Evolutionary conservation across 2,329 filamentous ascomycete species (phyloP).

Genomic region (Dryadomyces sulphureus): DNA sequence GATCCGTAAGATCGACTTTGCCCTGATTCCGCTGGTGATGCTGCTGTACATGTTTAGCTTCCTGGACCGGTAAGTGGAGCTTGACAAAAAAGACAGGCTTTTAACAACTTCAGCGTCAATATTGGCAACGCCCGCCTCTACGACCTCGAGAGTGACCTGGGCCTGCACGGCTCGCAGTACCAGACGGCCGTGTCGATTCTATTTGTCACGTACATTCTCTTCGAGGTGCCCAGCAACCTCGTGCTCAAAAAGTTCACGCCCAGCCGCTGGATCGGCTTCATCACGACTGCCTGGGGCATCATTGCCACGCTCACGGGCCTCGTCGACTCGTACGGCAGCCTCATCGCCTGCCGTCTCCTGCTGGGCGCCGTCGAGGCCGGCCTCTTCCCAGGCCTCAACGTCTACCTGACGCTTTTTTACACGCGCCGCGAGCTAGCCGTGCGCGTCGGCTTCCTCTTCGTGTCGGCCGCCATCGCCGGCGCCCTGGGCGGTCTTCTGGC

Average conservation of each 20-base stretch:
- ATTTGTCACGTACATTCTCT: conserved; percentile 48
- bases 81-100: neutral
- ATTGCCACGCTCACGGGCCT: conserved; percentile 58
- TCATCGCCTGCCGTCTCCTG: conserved; percentile 55
- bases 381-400: conserved; percentile 51
- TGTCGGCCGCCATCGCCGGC: conserved; percentile 54
- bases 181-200: conserved; percentile 53
- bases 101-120: conserved; percentile 29
- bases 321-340: conserved; percentile 45
- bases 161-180: conserved; percentile 49
- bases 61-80: conserved; percentile 44
- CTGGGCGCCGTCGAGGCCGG: conserved; percentile 57
- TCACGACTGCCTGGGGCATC: conserved; percentile 50
- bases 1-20: conserved; percentile 48
- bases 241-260: conserved; percentile 49
- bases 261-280: conserved; percentile 48
- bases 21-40: conserved; percentile 53
- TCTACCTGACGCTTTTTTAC: conserved; percentile 66
- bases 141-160: conserved; percentile 45
- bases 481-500: conserved; percentile 60
- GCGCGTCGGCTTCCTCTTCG: conserved; percentile 60
- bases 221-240: conserved; percentile 52
- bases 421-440: conserved; percentile 57
- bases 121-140: conserved; percentile 59
- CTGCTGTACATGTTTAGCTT: conserved; percentile 61